Conservation (phyloP, 805 yeast genomes). For the Pichia paraexigua region DNA sequence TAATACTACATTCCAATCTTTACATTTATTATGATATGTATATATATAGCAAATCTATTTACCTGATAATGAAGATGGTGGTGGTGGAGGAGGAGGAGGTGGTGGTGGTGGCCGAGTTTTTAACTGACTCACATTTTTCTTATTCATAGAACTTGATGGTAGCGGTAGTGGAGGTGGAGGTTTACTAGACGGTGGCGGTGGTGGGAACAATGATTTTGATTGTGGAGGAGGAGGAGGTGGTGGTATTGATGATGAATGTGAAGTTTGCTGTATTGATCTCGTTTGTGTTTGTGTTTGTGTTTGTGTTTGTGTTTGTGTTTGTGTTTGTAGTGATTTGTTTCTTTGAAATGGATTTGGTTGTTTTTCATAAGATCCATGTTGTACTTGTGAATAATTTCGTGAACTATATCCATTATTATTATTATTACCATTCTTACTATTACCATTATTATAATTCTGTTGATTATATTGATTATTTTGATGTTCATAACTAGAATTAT, state of each 20-base stretch:
- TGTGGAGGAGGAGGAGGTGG: background rate
- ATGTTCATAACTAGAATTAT: background rate
- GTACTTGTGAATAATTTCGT: background rate
- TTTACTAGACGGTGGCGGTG: background rate
- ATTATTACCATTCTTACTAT: too few relatives aligned
- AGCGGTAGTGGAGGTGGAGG: background rate
- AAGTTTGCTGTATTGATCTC: too few relatives aligned
- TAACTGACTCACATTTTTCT: background rate
- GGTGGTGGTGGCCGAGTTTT: slow-evolving; percentile 10
- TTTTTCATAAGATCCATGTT: background rate
- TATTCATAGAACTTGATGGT: background rate
- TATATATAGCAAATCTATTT: background rate
- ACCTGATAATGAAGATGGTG: slow-evolving; percentile 1
- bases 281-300: background rate
- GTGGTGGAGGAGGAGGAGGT: slow-evolving; percentile 11
- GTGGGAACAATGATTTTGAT: background rate
- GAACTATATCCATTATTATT: background rate
- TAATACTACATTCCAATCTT: too few relatives aligned
- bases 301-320: slow-evolving; percentile 3
- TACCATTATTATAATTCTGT: background rate
- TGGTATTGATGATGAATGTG: background rate
- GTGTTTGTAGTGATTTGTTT: background rate
- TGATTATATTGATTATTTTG: background rate
- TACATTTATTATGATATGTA: background rate
- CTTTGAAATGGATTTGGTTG: background rate